Percentiles rank a stretch among this genome's conserved stretches.
Conservation (phyloP, 108 stramenopile genomes). For the Stephanodiscus triporus region DNA sequence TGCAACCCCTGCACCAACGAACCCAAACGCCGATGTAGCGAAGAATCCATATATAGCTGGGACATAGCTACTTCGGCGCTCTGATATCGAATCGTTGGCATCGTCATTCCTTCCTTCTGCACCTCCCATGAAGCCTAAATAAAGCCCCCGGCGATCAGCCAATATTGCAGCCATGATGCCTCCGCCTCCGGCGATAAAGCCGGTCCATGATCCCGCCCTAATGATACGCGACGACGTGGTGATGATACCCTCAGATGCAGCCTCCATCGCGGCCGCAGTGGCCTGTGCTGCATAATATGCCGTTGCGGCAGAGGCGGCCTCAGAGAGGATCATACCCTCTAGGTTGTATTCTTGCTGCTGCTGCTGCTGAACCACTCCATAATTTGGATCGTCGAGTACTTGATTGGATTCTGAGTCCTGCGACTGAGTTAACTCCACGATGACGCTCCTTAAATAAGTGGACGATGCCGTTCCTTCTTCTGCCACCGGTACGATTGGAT, state of each 20-base stretch:
- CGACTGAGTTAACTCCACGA: constrained; percentile 33
- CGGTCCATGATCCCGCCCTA: constrained; percentile 38
- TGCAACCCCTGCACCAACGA: constrained; percentile 39
- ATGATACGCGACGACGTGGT: constrained; percentile 38
- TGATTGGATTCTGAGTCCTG: constrained; percentile 11
- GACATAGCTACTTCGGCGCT: constrained; percentile 7
- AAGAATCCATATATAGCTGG: constrained; percentile 34
- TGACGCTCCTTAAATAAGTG: constrained; percentile 16
- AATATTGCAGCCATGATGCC: constrained; percentile 26
- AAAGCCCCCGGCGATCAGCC: constrained; percentile 6
- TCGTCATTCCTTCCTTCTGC: neutral
- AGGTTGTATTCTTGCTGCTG: constrained; percentile 42
- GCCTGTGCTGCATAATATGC: constrained; percentile 43
- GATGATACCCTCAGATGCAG: constrained; percentile 19
- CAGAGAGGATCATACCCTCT: constrained; percentile 42
- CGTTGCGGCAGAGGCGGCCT: constrained; percentile 39
- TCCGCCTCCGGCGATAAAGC: constrained; percentile 43
- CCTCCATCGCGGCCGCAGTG: constrained; percentile 21
- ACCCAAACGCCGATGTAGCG: constrained; percentile 45
- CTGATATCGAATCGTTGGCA: constrained; percentile 5
- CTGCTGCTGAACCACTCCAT: constrained; percentile 22
- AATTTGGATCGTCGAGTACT: constrained; percentile 2
- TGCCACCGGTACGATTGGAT: neutral
- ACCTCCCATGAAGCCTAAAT: constrained; percentile 7
- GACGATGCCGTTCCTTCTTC: neutral